Evolutionary conservation across 2,329 filamentous ascomycete genomes (phyloP).

Genomic region (Paracorniculantispora psalliotae): DNA sequence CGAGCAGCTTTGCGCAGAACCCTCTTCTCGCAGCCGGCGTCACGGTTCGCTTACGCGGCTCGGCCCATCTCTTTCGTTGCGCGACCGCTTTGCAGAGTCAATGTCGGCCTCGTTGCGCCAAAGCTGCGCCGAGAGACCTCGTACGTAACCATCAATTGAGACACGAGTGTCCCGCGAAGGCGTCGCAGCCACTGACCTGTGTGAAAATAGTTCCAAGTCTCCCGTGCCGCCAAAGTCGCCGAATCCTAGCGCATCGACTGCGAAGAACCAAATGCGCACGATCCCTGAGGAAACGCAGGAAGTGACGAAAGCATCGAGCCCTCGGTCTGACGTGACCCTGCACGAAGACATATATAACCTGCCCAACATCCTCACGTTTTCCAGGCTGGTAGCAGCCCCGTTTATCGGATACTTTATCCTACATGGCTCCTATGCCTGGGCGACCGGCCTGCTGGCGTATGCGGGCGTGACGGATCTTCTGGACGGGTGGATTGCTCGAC

Average conservation of each 20-base stretch:
- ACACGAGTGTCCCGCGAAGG: not conserved
- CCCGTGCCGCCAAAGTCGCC: not conserved
- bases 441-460: conserved; percentile 83
- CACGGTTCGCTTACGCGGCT: not conserved
- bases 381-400: conserved; percentile 77
- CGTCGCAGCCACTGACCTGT: not conserved
- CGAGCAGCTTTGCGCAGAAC: not conserved
- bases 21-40: not conserved
- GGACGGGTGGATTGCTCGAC: conserved; percentile 88
- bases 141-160: not conserved
- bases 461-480: conserved; percentile 87
- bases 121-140: conserved; percentile 2
- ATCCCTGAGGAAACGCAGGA: not conserved
- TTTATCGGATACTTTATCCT: conserved; percentile 85
- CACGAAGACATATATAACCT: conserved; percentile 95
- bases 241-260: not conserved
- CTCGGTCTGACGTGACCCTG: conserved; percentile 13
- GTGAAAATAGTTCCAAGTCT: not conserved
- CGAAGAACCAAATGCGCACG: not conserved
- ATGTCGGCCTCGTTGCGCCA: not conserved
- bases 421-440: conserved; percentile 72
- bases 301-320: not conserved
- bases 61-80: not conserved
- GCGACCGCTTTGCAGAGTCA: not conserved
- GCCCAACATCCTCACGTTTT: conserved; percentile 89